A percentile compares a stretch with the other conserved stretches of the same genome.
phyloP scores from a whole-genome alignment of 805 yeast species.

The Saccharomycopsis javanensis region DNA sequence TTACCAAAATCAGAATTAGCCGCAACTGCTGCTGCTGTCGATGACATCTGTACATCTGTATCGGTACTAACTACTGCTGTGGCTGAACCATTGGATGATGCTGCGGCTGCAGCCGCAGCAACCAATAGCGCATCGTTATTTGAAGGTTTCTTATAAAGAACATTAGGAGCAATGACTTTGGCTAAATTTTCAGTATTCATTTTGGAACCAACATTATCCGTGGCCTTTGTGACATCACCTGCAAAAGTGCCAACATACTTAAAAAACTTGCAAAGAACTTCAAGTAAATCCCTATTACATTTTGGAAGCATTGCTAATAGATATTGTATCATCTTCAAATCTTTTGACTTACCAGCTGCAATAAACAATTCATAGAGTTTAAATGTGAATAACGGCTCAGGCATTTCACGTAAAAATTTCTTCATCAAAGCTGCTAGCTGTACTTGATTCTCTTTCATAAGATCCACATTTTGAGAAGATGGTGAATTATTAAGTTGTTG shows the following conservation, averaged over 20 bases:
- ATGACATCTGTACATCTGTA: constrained; percentile 20
- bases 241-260: constrained; percentile 96
- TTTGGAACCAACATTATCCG: constrained; percentile 83
- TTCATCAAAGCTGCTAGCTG: constrained; percentile 90
- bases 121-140: constrained; percentile 28
- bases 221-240: constrained; percentile 41
- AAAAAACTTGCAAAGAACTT: constrained; percentile 75
- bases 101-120: constrained; percentile 25
- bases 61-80: constrained; percentile 16
- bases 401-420: constrained; percentile 84
- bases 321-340: constrained; percentile 39
- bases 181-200: constrained; percentile 95
- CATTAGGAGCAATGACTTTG: constrained; percentile 90
- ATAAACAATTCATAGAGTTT: constrained; percentile 73
- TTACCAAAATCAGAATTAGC: constrained; percentile 38
- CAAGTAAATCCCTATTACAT: constrained; percentile 73
- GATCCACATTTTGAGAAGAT: constrained; percentile 51
- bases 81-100: constrained; percentile 18
- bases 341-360: constrained; percentile 46
- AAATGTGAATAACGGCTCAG: constrained; percentile 79
- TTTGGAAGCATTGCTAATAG: constrained; percentile 68
- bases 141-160: constrained; percentile 46
- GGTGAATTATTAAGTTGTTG: constrained; percentile 69
- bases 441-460: constrained; percentile 70
- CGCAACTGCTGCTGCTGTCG: constrained; percentile 19